Percentiles rank a stretch among this genome's conserved stretches.
Conservation (phyloP, 2,329 filamentous ascomycete species). For the Fonsecaea erecta region DNA sequence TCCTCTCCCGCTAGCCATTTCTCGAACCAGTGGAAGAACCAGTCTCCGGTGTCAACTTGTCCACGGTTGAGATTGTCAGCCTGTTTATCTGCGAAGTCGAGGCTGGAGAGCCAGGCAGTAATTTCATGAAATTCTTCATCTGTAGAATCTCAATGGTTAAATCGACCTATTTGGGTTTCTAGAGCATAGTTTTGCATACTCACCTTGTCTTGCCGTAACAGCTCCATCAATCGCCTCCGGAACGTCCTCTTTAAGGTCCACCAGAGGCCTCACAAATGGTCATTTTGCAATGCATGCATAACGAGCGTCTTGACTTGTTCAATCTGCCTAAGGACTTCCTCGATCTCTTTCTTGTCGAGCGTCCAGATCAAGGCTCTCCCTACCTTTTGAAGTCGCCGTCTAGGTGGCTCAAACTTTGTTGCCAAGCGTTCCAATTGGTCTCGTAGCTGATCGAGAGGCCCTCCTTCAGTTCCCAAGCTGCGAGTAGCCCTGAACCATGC, state of each 20-base stretch:
- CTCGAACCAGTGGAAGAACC: no score
- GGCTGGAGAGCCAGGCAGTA: no score
- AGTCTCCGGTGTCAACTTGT: no score
- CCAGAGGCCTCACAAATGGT: neutral
- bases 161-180: no score
- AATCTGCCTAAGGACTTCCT: neutral
- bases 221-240: no score
- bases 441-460: neutral
- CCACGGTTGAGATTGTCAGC: no score
- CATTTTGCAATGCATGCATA: neutral
- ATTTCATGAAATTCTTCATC: no score
- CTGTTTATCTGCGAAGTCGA: no score
- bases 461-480: neutral
- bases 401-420: neutral
- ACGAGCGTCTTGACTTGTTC: neutral
- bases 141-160: no score
- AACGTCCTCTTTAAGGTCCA: neutral
- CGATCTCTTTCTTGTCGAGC: neutral
- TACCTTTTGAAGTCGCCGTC: neutral
- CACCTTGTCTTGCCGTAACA: no score
- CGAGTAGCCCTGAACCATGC: neutral
- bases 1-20: no score
- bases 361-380: neutral
- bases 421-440: neutral
- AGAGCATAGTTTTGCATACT: no score